Conservation (phyloP, 176 grass and related monocot species). For the Poa pratensis region DNA sequence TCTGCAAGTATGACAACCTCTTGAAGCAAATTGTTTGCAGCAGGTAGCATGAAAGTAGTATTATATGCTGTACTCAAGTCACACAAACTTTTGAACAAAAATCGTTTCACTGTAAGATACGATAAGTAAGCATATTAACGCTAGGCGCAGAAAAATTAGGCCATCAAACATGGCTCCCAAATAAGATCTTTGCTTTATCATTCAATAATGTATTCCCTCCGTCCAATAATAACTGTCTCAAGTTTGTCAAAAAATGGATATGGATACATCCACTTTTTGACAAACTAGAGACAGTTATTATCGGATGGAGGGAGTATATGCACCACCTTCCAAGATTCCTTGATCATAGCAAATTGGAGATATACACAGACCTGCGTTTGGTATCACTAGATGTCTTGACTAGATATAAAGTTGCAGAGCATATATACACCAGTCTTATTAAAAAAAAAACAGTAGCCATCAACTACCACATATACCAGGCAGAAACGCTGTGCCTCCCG, state of each 20-base stretch:
- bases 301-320: too few relatives aligned
- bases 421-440: not conserved
- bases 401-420: not conserved
- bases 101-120: not conserved
- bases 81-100: too few relatives aligned
- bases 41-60: too few relatives aligned
- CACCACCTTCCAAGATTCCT: not conserved
- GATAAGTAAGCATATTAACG: slow-evolving; percentile 4
- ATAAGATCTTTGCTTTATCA: slow-evolving; percentile 24
- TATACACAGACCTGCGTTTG: not conserved
- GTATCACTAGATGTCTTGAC: not conserved
- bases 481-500: not conserved
- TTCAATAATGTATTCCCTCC: not conserved
- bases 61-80: too few relatives aligned
- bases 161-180: not conserved
- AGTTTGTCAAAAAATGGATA: too few relatives aligned
- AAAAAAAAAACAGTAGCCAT: too few relatives aligned
- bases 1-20: too few relatives aligned
- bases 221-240: too few relatives aligned
- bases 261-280: too few relatives aligned
- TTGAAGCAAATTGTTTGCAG: too few relatives aligned
- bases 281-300: too few relatives aligned
- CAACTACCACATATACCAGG: too few relatives aligned
- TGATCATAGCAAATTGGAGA: not conserved
- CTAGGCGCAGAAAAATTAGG: not conserved